phyloP scores from a whole-genome alignment of 2,329 filamentous ascomycete genomes.

The Aspergillus pseudoterreus region DNA sequence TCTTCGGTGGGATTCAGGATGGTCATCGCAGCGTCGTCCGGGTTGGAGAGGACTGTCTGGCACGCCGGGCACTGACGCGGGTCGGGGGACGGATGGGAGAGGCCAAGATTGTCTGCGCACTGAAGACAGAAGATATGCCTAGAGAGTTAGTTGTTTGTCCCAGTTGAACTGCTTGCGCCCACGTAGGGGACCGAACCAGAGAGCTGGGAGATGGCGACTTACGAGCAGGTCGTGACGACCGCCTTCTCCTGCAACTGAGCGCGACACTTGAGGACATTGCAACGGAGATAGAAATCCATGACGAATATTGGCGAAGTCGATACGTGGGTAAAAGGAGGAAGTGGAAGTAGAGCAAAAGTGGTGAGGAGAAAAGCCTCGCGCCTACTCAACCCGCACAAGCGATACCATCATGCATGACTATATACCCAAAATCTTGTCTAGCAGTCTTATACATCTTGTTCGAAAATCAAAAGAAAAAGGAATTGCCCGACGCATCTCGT shows the following conservation, averaged over 20 bases:
- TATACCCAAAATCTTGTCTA: constrained; percentile 10
- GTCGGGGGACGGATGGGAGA: constrained; percentile 54
- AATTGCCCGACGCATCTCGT: constrained; percentile 83
- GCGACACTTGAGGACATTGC: constrained; percentile 77
- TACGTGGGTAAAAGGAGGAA: background rate
- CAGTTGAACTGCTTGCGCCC: constrained; percentile 1
- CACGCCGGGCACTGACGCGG: constrained; percentile 72
- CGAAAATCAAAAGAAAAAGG: constrained; percentile 69
- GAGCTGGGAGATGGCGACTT: constrained; percentile 16
- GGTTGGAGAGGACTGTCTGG: constrained; percentile 61
- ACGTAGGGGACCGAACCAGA: no score
- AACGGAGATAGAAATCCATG: constrained; percentile 74
- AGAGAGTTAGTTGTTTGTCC: constrained; percentile 8
- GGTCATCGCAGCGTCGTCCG: constrained; percentile 70
- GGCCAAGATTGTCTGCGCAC: constrained; percentile 64
- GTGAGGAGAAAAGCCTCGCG: no score
- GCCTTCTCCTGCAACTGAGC: constrained; percentile 65
- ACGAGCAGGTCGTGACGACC: constrained; percentile 88
- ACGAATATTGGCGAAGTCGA: background rate
- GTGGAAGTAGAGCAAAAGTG: background rate
- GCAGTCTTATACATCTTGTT: constrained; percentile 5
- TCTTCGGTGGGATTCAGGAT: constrained; percentile 77
- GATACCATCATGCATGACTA: constrained; percentile 1
- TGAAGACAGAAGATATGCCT: constrained; percentile 82
- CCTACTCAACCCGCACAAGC: background rate